Evolutionary conservation across 2,329 filamentous ascomycete species (phyloP), one percentile per base, ranked within the genome.

Genomic region (Dothistroma septosporum): DNA sequence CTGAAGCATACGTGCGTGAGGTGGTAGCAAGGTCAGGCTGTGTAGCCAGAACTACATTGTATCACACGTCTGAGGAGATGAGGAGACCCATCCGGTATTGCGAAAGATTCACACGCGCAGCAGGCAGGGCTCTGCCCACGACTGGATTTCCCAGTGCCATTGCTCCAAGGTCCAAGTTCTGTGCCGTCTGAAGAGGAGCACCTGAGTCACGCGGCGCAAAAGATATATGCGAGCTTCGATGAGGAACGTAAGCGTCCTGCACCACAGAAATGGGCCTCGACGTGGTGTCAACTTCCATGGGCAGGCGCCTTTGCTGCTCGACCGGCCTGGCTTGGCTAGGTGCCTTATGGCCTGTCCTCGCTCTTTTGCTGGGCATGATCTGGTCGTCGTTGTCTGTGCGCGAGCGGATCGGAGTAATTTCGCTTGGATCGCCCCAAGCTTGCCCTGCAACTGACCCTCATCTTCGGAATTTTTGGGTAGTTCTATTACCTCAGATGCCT

Each of bases 401-500:
- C 16, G 53, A 53, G 19, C 59, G 61, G 28, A 65, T 66, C 16
- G 60, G 55, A 1, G 62, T 59, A 31, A 66, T 61, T 60, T 62
- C 6, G 59, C 60, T 21, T 61, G 50, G 1, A 63, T 22, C 4
- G 53, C 61, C 16, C 60, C 55, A 12, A 46, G 41, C 35, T 63
- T 33, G 28, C 46, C 53, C 47, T 64, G 57, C 35, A 66, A 55
- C 12, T 47, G 57, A 2, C 59, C 54, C 50, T 65, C 63, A 31
- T 65, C 63, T 10, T 66, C 61, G 9, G 61, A 58, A 1, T 62
- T 57, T 7, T 58, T 53, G 1, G 53, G 35, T n/a, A 48, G 16
- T 14, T 46, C 46, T 4, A 58, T 54, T 7, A 61, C 50, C 21
- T 61, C 58, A 14, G 33, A 31, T 32, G 50, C 53, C 12, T 50